These are phyloP conservation scores for Fistulinella cinereoalba DNA, from an alignment of 1,284 basidiomycete species.

Conservation along the genomic window DNA sequence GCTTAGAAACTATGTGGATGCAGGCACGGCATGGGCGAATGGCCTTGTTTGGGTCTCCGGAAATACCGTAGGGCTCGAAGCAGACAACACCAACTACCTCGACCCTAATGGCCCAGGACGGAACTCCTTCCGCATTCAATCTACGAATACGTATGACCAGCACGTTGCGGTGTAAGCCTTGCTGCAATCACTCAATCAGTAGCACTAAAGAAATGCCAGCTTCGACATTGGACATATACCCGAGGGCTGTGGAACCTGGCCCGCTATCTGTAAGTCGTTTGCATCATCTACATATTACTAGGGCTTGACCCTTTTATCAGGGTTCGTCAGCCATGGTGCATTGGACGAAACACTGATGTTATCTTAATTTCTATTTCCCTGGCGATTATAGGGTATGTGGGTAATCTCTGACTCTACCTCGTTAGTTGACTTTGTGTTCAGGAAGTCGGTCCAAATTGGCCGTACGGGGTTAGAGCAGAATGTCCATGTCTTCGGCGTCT, in stretches of 20 bases:
- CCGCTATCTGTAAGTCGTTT: constrained; percentile 19
- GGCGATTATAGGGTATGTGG: background rate
- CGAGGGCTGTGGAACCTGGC: constrained; percentile 34
- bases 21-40: constrained; percentile 37
- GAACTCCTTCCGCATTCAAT: constrained; percentile 32
- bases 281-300: background rate
- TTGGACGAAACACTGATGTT: background rate
- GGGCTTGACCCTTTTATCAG: background rate
- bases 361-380: background rate
- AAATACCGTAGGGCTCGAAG: constrained; percentile 42
- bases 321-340: background rate
- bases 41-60: constrained; percentile 46
- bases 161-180: constrained; percentile 29
- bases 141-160: constrained; percentile 24
- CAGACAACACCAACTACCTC: constrained; percentile 27
- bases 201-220: constrained; percentile 6
- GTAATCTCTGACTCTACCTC: background rate
- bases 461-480: constrained; percentile 2
- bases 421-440: background rate
- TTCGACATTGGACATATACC: constrained; percentile 34
- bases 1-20: constrained; percentile 48
- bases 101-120: constrained; percentile 26
- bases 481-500: background rate
- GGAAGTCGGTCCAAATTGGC: constrained; percentile 12
- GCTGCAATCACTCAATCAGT: background rate